A percentile compares a stretch with the other conserved stretches of the same genome.
Conservation (phyloP, 805 yeast genomes). For the Metschnikowia borealis region DNA sequence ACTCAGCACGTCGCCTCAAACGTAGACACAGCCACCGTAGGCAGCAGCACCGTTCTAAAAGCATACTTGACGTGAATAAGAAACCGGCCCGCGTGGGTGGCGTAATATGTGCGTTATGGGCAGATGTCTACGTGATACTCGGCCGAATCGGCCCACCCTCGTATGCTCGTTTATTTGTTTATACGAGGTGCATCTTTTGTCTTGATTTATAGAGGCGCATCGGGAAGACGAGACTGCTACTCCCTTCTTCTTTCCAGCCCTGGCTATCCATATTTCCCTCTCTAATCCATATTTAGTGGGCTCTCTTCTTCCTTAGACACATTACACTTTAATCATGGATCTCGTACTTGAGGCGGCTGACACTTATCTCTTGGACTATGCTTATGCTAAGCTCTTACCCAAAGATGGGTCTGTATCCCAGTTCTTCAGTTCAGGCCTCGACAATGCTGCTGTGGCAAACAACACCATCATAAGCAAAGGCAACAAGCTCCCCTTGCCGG, state of each 20-base stretch:
- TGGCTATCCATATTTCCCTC: too few relatives aligned
- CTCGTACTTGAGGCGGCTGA: conserved; percentile 80
- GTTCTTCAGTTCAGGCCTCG: conserved; percentile 12
- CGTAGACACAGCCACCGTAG: background rate
- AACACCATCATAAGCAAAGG: conserved; percentile 13
- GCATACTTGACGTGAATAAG: background rate
- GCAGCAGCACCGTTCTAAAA: background rate
- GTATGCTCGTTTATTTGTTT: conserved; percentile 12
- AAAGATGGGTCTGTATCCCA: conserved; percentile 41
- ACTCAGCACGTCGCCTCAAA: background rate
- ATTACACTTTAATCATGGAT: conserved; percentile 57
- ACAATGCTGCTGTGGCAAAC: conserved; percentile 13
- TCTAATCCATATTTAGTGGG: background rate
- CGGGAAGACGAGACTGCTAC: background rate
- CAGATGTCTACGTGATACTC: conserved; percentile 4
- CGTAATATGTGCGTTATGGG: background rate
- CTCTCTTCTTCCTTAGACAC: background rate
- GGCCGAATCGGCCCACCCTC: conserved; percentile 13
- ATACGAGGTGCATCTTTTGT: conserved; percentile 2
- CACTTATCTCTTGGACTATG: conserved; percentile 65
- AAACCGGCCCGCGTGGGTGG: background rate
- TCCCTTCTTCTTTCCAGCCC: background rate
- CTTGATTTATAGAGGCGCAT: conserved; percentile 2
- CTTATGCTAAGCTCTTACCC: conserved; percentile 70
- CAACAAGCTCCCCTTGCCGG: conserved; percentile 15